Base-by-base conservation (phyloP, 2,329 filamentous ascomycete genomes). In the Lachnellula hyalina region DNA sequence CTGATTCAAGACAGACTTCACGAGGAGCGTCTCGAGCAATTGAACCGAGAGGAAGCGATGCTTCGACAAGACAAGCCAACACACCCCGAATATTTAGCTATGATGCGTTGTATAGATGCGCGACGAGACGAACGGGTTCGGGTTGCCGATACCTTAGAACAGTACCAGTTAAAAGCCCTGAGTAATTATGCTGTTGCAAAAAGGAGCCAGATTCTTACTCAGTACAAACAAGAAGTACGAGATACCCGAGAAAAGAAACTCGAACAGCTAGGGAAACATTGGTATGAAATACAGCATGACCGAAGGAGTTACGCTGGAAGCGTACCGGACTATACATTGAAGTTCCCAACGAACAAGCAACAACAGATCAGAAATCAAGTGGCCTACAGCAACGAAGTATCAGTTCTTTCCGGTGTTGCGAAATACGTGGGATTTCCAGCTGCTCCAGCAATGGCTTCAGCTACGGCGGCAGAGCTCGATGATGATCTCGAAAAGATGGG, bases 351-450 rank as follows among this genome's bases (percentile, higher is more conserved):
- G 49, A 85, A 86, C 60, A 83, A 85, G 58, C 81, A 85, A 28
- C 86, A 92, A 65, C 89, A 93, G 66, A 81, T 96, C 57, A 80
- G 84, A 58, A 89, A 96, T 59, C 92, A 96, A 63, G 82, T 91
- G 49, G 88, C 92, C 47, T 97, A 97, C 75, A 97, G 96, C 70
- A 89, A 87, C 61, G 94, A 99, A 70, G 92, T 99, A 4, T 96
- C 92, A 0, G 84, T 96, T 28, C 75, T 99, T 54, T 86, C 92
- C 5, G 93, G 93, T 38, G 80, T 97, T 50, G 92, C 93, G 36
- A 97, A 96, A 73, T 92, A 96, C 70, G 86, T 96, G 66, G 94
- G 94, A 23, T 99, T 99, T 73, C 94, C 94, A 36, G 92, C 93
- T 34, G 94, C 92, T n/a, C 94, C 94, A 19, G 80, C 89, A 35